Percentiles rank a stretch among this genome's conserved stretches.
Evolutionary conservation across 768 basidiomycete genomes (phyloP).

Genomic region (Rhodotorula diobovata): DNA sequence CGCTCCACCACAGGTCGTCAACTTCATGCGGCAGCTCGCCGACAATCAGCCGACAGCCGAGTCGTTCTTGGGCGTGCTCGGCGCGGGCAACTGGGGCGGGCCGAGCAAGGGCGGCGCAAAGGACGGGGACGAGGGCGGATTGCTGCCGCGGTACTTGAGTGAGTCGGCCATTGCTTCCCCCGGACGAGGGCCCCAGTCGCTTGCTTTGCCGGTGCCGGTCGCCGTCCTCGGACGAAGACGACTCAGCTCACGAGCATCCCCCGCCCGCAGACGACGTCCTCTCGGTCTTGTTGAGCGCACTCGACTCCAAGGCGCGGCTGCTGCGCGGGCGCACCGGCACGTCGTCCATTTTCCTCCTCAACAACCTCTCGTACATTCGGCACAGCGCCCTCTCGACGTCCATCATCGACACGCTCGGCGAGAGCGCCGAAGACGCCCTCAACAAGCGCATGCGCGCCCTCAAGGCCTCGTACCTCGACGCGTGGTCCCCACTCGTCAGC

Average conservation of each 20-base stretch:
- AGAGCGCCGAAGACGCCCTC: conserved; percentile 38
- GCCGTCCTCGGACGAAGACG: too few relatives aligned
- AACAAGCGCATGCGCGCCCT: conserved; percentile 40
- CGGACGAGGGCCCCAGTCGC: too few relatives aligned
- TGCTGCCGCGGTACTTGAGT: conserved; percentile 40
- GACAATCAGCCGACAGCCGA: conserved; percentile 40
- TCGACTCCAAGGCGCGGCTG: conserved; percentile 33
- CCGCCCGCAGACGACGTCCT: conserved; percentile 38
- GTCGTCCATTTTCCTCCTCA: conserved; percentile 41
- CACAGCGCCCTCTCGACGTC: conserved; percentile 38
- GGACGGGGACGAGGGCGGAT: conserved; percentile 18
- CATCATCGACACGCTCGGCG: conserved; percentile 40
- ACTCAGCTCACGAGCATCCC: not conserved
- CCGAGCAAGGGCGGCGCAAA: not conserved
- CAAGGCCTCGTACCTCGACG: conserved; percentile 41
- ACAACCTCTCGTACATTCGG: conserved; percentile 42
- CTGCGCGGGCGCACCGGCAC: conserved; percentile 23
- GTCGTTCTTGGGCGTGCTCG: conserved; percentile 38
- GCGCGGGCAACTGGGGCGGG: conserved; percentile 43
- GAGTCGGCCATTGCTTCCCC: not conserved
- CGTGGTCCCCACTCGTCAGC: conserved; percentile 41
- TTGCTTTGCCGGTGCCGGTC: not conserved
- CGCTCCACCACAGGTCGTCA: conserved; percentile 33
- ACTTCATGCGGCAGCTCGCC: conserved; percentile 41
- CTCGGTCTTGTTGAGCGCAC: conserved; percentile 26